phyloP scores from a whole-genome alignment of 208 protist genomes.

The Wallacemonas sp. region DNA sequence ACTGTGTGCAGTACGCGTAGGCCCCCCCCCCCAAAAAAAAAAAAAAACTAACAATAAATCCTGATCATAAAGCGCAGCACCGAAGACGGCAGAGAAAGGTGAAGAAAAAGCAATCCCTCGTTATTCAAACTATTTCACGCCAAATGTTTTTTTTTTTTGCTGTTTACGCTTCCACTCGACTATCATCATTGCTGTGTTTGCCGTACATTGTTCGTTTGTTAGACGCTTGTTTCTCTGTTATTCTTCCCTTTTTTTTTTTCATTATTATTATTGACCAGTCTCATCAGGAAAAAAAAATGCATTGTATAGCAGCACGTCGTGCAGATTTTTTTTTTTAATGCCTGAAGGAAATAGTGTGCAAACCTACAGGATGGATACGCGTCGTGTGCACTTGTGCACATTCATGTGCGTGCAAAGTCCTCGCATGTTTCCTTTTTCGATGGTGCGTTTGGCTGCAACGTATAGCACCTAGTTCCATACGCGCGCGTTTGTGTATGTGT shows the following conservation, averaged over 20 bases:
- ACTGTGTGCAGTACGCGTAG: conserved; percentile 48
- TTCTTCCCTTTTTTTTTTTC: neutral
- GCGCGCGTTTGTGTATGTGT: too few relatives aligned
- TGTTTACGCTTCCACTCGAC: neutral
- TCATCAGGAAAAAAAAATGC: conserved; percentile 17
- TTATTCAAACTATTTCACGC: conserved; percentile 8
- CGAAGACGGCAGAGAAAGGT: neutral
- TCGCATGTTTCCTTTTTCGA: too few relatives aligned
- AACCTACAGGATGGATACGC: too few relatives aligned
- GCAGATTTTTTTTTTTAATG: too few relatives aligned
- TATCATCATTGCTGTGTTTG: neutral
- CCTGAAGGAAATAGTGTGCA: too few relatives aligned
- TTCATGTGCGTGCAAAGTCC: too few relatives aligned
- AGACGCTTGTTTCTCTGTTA: neutral
- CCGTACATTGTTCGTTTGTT: too few relatives aligned
- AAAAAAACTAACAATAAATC: neutral
- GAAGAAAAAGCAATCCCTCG: neutral
- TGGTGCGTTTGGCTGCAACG: too few relatives aligned
- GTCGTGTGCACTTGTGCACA: too few relatives aligned
- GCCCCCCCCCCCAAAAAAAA: neutral
- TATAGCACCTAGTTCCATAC: too few relatives aligned
- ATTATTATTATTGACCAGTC: conserved; percentile 19
- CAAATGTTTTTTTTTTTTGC: conserved; percentile 15
- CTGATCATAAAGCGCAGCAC: too few relatives aligned
- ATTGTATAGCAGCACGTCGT: too few relatives aligned